These are phyloP conservation scores for Podaxis carcinomalis DNA, from an alignment of 768 basidiomycete species.

Conservation along the genomic window DNA sequence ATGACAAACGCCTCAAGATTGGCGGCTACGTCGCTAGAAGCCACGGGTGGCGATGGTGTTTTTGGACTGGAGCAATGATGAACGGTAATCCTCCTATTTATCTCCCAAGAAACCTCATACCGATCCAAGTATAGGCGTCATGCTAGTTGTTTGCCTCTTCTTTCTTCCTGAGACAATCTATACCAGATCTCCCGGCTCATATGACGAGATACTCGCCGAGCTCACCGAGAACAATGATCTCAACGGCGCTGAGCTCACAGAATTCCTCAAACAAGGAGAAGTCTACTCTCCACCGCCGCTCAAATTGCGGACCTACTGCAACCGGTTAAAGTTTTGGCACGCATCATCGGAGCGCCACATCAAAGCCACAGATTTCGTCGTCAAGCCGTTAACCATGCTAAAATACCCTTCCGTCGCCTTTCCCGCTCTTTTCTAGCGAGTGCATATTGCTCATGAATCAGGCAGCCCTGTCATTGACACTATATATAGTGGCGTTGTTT, in stretches of 20 bases:
- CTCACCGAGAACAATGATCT: constrained; percentile 13
- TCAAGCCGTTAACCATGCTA: constrained; percentile 33
- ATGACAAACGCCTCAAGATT: constrained; percentile 15
- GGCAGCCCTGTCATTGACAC: neutral
- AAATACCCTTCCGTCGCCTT: constrained; percentile 36
- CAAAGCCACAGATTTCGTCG: constrained; percentile 23
- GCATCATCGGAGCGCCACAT: constrained; percentile 24
- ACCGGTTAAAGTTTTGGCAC: constrained; percentile 28
- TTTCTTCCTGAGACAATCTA: constrained; percentile 40
- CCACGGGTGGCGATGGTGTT: constrained; percentile 40
- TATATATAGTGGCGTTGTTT: constrained; percentile 26
- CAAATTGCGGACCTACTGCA: constrained; percentile 19
- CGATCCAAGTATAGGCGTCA: constrained; percentile 14
- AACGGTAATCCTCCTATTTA: constrained; percentile 18
- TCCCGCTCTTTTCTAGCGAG: constrained; percentile 33
- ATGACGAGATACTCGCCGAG: constrained; percentile 10
- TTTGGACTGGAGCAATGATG: constrained; percentile 40
- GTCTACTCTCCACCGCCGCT: constrained; percentile 24
- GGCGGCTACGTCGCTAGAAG: constrained; percentile 34
- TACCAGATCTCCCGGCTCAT: constrained; percentile 21
- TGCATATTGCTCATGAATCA: neutral
- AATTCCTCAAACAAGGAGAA: constrained; percentile 13
- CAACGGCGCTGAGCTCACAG: constrained; percentile 9
- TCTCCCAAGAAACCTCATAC: neutral
- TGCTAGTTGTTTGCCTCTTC: constrained; percentile 32